phyloP scores from a whole-genome alignment of 2,329 filamentous ascomycete genomes.

The Diaporthe destruens region DNA sequence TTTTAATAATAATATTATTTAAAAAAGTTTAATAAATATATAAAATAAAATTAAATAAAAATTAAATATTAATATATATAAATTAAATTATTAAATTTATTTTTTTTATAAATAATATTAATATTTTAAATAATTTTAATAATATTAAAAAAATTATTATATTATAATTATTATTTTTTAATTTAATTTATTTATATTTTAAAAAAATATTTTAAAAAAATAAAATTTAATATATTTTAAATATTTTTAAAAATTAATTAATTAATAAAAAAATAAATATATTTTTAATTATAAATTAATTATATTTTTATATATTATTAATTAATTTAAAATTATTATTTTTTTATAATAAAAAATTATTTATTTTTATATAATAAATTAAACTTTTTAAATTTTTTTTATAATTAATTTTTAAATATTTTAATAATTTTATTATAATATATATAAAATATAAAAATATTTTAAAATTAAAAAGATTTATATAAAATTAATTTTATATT shows the following conservation, averaged over 20 bases:
- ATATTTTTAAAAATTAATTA: neutral
- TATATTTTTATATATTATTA: neutral
- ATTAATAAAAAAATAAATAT: neutral
- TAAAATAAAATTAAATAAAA: neutral
- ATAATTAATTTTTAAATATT: neutral
- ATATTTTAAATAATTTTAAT: neutral
- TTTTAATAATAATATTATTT: neutral
- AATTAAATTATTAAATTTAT: neutral
- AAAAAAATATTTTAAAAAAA: neutral
- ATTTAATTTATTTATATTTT: neutral
- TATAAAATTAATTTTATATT: neutral
- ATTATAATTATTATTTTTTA: neutral
- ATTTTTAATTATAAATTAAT: neutral
- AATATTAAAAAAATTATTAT: neutral
- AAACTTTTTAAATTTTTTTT: neutral
- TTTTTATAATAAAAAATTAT: neutral
- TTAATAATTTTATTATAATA: neutral
- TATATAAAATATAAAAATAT: neutral
- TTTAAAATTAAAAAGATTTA: neutral
- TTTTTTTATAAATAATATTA: too few species aligned
- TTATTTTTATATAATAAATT: neutral
- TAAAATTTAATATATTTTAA: neutral
- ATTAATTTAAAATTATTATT: neutral
- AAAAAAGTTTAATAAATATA: neutral
- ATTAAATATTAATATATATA: neutral